These are phyloP conservation scores for Phalaenopsis hybrid DNA, from an alignment of 116 monocot species.

Conservation along the genomic window DNA sequence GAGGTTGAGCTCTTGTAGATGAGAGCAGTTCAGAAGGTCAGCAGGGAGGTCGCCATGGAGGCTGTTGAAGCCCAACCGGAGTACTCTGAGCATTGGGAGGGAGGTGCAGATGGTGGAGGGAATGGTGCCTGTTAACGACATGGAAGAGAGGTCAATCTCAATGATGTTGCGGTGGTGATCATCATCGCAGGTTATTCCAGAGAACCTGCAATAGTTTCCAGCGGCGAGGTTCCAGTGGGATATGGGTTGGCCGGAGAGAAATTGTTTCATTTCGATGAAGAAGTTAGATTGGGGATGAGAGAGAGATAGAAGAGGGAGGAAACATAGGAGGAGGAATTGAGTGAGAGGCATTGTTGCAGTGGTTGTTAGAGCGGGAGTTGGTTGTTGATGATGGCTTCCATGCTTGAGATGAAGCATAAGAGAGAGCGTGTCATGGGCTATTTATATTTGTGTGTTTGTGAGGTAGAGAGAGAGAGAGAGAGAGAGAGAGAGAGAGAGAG, in stretches of 20 bases:
- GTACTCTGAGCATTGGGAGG: constrained; percentile 50
- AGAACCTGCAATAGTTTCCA: constrained; percentile 34
- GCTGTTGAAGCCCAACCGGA: constrained; percentile 43
- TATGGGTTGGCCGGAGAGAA: constrained; percentile 43
- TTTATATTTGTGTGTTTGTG: too few relatives aligned
- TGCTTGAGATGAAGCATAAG: too few relatives aligned
- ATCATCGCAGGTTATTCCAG: constrained; percentile 58
- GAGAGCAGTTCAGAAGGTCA: constrained; percentile 56
- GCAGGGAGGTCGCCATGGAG: constrained; percentile 47
- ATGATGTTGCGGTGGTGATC: constrained; percentile 7
- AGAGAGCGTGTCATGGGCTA: neutral
- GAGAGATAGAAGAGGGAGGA: constrained; percentile 13
- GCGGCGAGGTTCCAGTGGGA: constrained; percentile 32
- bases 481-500: too few relatives aligned
- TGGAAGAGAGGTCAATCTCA: constrained; percentile 49
- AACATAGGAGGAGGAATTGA: constrained; percentile 10
- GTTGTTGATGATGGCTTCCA: neutral
- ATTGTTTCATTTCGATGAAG: constrained; percentile 51
- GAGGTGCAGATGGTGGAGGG: constrained; percentile 55
- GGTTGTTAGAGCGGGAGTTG: neutral
- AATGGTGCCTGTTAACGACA: constrained; percentile 46
- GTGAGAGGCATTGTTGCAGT: constrained; percentile 7
- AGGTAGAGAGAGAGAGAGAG: neutral
- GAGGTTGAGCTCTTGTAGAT: constrained; percentile 54
- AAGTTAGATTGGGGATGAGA: constrained; percentile 38